A percentile compares a stretch with the other conserved stretches of the same genome.
Conservation (phyloP, 352 stramenopile genomes). For the Hyaloperonospora brassicae region DNA sequence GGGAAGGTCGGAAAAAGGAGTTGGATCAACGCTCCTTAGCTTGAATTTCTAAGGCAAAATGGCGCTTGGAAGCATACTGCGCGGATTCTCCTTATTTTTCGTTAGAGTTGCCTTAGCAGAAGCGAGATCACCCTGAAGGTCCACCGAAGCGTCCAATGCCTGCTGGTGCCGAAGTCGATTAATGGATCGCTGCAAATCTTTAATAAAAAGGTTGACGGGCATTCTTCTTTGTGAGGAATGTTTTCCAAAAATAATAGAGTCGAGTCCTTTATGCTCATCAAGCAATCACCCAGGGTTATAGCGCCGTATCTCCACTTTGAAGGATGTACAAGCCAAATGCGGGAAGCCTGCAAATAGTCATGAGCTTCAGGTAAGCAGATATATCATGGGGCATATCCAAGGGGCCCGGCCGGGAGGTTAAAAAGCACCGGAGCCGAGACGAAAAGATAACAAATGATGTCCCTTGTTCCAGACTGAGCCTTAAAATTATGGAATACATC, state of each 20-base stretch:
- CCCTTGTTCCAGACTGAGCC: background rate
- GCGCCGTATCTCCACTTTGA: too few species aligned
- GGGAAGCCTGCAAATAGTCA: background rate
- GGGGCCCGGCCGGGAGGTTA: background rate
- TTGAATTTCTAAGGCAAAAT: background rate
- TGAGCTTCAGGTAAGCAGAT: background rate
- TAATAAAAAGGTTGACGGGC: background rate
- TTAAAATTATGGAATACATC: background rate
- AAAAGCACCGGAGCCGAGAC: background rate
- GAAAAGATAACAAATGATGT: background rate
- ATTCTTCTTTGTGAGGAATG: background rate
- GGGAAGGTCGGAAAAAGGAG: background rate
- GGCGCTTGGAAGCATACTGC: too few species aligned
- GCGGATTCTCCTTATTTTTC: background rate
- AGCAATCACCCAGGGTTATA: slow-evolving; percentile 1
- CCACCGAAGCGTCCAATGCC: background rate
- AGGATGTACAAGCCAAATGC: too few species aligned
- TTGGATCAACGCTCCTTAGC: background rate
- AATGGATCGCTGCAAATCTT: background rate
- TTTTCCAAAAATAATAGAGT: background rate
- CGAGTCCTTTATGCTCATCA: background rate
- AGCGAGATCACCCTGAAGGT: background rate
- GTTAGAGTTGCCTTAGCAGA: background rate
- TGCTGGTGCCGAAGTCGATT: background rate
- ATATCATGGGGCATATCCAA: background rate